phyloP scores from a whole-genome alignment of 1,284 basidiomycete genomes.

The Cryptococcus neoformans region DNA sequence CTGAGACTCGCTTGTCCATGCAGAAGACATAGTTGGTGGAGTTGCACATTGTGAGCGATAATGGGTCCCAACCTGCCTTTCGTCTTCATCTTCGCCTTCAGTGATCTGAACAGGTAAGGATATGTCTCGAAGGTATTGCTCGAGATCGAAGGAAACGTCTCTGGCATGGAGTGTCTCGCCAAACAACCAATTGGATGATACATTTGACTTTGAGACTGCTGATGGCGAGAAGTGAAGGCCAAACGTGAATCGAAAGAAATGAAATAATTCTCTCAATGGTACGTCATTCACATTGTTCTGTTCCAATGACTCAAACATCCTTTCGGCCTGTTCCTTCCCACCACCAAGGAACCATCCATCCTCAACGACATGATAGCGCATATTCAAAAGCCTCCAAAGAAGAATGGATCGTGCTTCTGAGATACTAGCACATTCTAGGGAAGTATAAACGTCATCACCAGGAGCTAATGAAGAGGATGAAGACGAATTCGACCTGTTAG shows the following conservation, averaged over 20 bases:
- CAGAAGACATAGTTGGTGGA: not conserved
- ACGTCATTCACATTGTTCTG: not conserved
- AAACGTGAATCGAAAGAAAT: too few species aligned
- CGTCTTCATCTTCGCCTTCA: not conserved
- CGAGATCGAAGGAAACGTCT: slow-evolving; percentile 29
- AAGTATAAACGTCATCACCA: slow-evolving; percentile 6
- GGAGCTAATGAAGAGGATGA: not conserved
- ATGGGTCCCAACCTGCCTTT: not conserved
- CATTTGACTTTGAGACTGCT: not conserved
- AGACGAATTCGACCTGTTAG: not conserved
- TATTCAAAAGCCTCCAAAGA: slow-evolving; percentile 23
- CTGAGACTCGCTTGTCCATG: not conserved
- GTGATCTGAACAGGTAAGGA: slow-evolving; percentile 1
- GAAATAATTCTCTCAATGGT: too few species aligned
- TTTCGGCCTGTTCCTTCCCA: slow-evolving; percentile 20
- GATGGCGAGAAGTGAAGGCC: not conserved
- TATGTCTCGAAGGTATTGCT: slow-evolving; percentile 33
- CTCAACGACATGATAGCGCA: slow-evolving; percentile 24
- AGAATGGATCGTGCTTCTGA: slow-evolving; percentile 9
- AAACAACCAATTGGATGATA: not conserved
- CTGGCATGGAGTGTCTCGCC: not conserved
- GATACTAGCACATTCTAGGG: slow-evolving; percentile 7
- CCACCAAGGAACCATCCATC: slow-evolving; percentile 32
- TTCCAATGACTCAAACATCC: slow-evolving; percentile 16
- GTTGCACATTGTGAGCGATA: not conserved